Base-by-base conservation (phyloP, 805 yeast genomes). In the Pichia occidentalis region DNA sequence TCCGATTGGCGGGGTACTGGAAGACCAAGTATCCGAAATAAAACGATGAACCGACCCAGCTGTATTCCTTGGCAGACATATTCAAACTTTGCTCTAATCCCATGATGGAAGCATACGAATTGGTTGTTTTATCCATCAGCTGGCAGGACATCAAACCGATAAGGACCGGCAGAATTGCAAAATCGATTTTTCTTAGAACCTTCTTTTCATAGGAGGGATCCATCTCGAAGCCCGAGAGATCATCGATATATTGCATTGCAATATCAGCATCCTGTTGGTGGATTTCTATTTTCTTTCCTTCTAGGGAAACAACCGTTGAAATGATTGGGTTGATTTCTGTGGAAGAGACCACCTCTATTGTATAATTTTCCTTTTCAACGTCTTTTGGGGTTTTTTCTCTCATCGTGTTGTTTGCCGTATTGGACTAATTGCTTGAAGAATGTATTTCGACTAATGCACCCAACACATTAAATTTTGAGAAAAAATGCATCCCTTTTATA, bases 21-120 rank as follows among this genome's bases (percentile, higher is more conserved):
- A 68, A 70, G 6, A 58, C 59, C 42, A 74, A 49, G 49, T 72
- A 73, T 17, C 74, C 73, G 21, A 70, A 38, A 36, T 56, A 56
- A 33, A 59, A 59, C 9, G 56, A 51, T 18, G 64, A 47, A 18
- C 64, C 54, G 28, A 58, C 34, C 78, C 82, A 73, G 34, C 73
- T 55, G 49, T 73, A 69, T 51, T 65, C 59, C 39, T 60, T 59
- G 7, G 74, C 71, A n/a, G 44, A 43, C 53, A 72, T 57, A 21
- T 61, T 39, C 18, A 56, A 56, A 48, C 67, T 73, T 8, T 48
- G 46, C 36, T 59, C 58, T 28, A 72, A 45, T 10, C 74, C 75
- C 46, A 68, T 60, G 31, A 71, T 57, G 5, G 74, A 65, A 4
- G 75, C 75, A 45, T 64, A 67, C 11, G 67, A 54, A 19, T 61